Evolutionary conservation across 352 stramenopile genomes (phyloP).

Genomic region (Globisporangium radiosum): DNA sequence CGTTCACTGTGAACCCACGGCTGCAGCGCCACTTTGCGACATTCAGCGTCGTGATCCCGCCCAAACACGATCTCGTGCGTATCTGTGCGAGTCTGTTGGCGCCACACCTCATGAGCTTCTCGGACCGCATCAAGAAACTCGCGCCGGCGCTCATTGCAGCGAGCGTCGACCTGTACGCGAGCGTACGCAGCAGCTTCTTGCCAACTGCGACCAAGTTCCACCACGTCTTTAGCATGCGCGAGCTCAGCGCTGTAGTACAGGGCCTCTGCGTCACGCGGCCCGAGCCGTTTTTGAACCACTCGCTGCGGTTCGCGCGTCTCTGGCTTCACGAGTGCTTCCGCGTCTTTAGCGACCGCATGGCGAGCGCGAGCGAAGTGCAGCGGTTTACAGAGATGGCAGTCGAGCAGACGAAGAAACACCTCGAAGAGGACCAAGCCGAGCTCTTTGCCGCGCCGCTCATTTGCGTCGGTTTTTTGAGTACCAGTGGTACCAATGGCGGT

Average conservation of each 20-base stretch:
- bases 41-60: constrained; percentile 64
- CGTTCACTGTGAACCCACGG: constrained; percentile 82
- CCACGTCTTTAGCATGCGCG: constrained; percentile 91
- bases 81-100: constrained; percentile 70
- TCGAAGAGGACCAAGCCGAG: constrained; percentile 76
- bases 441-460: constrained; percentile 68
- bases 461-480: constrained; percentile 57
- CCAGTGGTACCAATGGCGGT: neutral
- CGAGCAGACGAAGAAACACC: constrained; percentile 81
- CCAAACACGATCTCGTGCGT: constrained; percentile 45
- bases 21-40: constrained; percentile 88
- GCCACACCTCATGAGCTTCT: constrained; percentile 65
- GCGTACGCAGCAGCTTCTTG: constrained; percentile 75
- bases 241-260: constrained; percentile 85
- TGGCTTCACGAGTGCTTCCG: constrained; percentile 91
- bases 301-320: constrained; percentile 65
- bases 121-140: constrained; percentile 75
- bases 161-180: constrained; percentile 76
- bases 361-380: constrained; percentile 57
- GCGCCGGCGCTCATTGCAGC: constrained; percentile 59
- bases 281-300: constrained; percentile 52
- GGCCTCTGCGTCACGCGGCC: constrained; percentile 65
- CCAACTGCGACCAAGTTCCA: constrained; percentile 90
- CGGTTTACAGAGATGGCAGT: constrained; percentile 78
- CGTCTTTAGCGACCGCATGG: constrained; percentile 90